Evolutionary conservation across 2,329 filamentous ascomycete species (phyloP).

Genomic region (Sarocladiaceae sp.): DNA sequence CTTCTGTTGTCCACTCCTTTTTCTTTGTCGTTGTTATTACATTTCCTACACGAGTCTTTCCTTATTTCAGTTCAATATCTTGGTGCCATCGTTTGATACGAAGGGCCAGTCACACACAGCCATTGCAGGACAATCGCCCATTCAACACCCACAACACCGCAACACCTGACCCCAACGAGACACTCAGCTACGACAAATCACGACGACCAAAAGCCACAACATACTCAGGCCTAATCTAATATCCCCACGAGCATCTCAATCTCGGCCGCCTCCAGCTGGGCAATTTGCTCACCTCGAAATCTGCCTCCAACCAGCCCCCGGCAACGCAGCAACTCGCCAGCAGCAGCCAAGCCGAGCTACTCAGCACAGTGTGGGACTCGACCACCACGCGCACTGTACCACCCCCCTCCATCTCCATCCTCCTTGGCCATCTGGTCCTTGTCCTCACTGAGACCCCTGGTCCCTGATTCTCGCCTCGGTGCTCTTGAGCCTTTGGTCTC

Average conservation of each 20-base stretch:
- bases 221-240: conserved; percentile 25
- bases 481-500: too few species aligned
- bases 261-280: background rate
- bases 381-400: conserved; percentile 10
- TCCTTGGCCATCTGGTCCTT: too few species aligned
- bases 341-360: background rate
- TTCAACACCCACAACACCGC: background rate
- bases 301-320: conserved; percentile 4
- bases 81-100: conserved; percentile 13
- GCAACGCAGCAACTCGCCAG: background rate
- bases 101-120: conserved; percentile 2
- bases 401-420: too few species aligned
- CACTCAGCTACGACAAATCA: background rate
- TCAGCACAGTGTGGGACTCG: conserved; percentile 10
- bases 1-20: conserved; percentile 22
- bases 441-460: too few species aligned
- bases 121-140: conserved; percentile 8
- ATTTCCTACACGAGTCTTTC: conserved; percentile 4
- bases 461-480: conserved; percentile 1
- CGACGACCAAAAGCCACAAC: conserved; percentile 13
- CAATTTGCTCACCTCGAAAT: background rate
- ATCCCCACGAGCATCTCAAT: conserved; percentile 8
- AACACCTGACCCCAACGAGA: background rate
- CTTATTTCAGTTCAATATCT: conserved; percentile 14
- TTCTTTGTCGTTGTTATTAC: conserved; percentile 22